phyloP scores from a whole-genome alignment of 352 stramenopile genomes.

The Globisporangium camurandrum region DNA sequence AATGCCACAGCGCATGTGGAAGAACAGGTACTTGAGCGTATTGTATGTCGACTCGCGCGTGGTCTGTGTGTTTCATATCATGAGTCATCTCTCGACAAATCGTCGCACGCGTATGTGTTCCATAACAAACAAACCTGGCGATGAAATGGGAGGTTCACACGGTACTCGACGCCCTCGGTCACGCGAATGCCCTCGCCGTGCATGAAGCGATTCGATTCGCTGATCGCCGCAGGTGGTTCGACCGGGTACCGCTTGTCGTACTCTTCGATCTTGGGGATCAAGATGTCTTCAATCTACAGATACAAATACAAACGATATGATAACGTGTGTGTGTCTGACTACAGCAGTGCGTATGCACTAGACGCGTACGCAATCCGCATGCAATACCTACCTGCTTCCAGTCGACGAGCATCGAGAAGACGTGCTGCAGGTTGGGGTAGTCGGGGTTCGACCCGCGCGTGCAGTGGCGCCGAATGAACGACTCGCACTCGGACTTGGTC shows the following conservation, averaged over 20 bases:
- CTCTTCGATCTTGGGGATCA: conserved; percentile 73
- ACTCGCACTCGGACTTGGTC: conserved; percentile 82
- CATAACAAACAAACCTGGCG: conserved; percentile 22
- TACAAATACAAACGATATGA: not conserved
- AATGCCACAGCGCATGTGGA: conserved; percentile 98
- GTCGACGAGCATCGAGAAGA: conserved; percentile 89
- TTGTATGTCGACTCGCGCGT: conserved; percentile 88
- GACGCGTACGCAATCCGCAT: not conserved
- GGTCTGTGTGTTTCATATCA: conserved; percentile 18
- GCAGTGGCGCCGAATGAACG: conserved; percentile 85
- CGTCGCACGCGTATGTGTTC: too few species aligned
- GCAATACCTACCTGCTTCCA: conserved; percentile 66
- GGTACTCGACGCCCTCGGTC: conserved; percentile 52
- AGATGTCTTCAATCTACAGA: conserved; percentile 43
- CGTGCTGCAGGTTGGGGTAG: conserved; percentile 86
- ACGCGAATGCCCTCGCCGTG: conserved; percentile 42
- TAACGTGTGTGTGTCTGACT: not conserved
- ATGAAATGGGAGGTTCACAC: conserved; percentile 93
- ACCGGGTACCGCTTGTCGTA: conserved; percentile 64
- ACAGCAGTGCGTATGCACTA: not conserved
- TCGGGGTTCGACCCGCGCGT: conserved; percentile 85
- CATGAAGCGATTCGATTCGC: conserved; percentile 57
- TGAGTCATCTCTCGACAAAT: not conserved
- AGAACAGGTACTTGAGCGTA: conserved; percentile 97
- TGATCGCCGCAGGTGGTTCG: conserved; percentile 24